A percentile compares a stretch with the other conserved stretches of the same genome.
These are phyloP conservation scores for Xylariomycetidae sp. DNA, from an alignment of 2,329 filamentous ascomycete genomes.

Conservation along the genomic window DNA sequence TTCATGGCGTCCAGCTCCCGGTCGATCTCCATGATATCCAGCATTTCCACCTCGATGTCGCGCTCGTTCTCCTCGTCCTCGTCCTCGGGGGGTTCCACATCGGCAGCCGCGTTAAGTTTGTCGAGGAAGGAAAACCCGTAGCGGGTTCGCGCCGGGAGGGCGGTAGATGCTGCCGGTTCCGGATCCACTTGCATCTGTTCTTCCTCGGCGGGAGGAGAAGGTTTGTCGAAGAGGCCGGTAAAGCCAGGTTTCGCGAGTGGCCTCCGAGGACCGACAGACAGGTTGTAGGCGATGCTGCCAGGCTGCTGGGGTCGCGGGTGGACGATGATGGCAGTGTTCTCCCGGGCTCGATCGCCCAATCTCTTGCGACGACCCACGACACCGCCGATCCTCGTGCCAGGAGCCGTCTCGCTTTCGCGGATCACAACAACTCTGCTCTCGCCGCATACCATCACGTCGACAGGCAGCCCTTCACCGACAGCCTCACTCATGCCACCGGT, in stretches of 20 bases:
- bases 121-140: slow-evolving; percentile 45
- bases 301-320: slow-evolving; percentile 39
- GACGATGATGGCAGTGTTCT: slow-evolving; percentile 47
- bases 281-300: slow-evolving; percentile 40
- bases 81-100: slow-evolving; percentile 37
- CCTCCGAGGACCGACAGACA: slow-evolving; percentile 31
- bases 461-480: slow-evolving; percentile 34
- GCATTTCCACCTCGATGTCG: slow-evolving; percentile 53
- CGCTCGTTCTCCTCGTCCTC: slow-evolving; percentile 39
- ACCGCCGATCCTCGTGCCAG: slow-evolving; percentile 37
- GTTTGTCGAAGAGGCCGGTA: slow-evolving; percentile 9
- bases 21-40: slow-evolving; percentile 62
- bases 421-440: slow-evolving; percentile 51
- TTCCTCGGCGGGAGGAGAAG: too few species aligned
- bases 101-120: slow-evolving; percentile 46
- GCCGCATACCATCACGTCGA: slow-evolving; percentile 49
- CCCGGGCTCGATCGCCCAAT: slow-evolving; percentile 31
- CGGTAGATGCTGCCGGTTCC: background rate
- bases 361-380: slow-evolving; percentile 26
- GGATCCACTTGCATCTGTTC: too few species aligned
- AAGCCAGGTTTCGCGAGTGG: slow-evolving; percentile 15
- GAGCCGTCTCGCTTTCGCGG: slow-evolving; percentile 44
- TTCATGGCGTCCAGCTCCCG: slow-evolving; percentile 52
- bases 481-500: slow-evolving; percentile 18
- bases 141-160: slow-evolving; percentile 19